Percentiles rank a stretch among this genome's conserved stretches.
Evolutionary conservation across 2,329 filamentous ascomycete species (phyloP).

Genomic region (Apiospora aurea): DNA sequence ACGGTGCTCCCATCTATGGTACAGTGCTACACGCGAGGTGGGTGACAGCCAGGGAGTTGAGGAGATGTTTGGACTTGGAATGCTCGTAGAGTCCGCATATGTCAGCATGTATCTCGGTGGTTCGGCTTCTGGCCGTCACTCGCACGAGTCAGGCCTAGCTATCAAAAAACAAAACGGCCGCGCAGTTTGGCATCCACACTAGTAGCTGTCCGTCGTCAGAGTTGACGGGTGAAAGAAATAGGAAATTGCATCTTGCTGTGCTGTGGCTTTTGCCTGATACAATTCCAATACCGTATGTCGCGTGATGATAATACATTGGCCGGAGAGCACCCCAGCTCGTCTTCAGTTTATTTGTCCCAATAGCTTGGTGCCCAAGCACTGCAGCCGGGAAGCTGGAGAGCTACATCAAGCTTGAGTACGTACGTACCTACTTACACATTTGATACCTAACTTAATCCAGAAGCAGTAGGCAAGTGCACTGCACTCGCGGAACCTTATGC

Average conservation of each 20-base stretch:
- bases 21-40: neutral
- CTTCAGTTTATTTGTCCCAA: neutral
- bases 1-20: neutral
- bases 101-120: neutral
- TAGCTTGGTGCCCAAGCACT: neutral
- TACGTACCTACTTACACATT: too few relatives aligned
- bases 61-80: neutral
- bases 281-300: neutral
- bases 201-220: neutral
- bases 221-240: neutral
- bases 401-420: too few relatives aligned
- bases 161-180: conserved; percentile 22
- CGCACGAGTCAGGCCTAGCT: conserved; percentile 18
- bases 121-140: conserved; percentile 4
- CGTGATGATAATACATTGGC: neutral
- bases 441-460: neutral
- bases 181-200: conserved; percentile 7
- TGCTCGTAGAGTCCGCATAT: neutral
- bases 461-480: neutral
- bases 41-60: neutral
- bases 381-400: neutral
- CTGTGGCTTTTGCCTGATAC: neutral
- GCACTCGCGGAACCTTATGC: neutral
- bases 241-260: neutral
- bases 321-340: neutral